These are phyloP conservation scores for Pseudonitzschia delicatissima DNA, from an alignment of 108 stramenopile genomes.

Conservation along the genomic window DNA sequence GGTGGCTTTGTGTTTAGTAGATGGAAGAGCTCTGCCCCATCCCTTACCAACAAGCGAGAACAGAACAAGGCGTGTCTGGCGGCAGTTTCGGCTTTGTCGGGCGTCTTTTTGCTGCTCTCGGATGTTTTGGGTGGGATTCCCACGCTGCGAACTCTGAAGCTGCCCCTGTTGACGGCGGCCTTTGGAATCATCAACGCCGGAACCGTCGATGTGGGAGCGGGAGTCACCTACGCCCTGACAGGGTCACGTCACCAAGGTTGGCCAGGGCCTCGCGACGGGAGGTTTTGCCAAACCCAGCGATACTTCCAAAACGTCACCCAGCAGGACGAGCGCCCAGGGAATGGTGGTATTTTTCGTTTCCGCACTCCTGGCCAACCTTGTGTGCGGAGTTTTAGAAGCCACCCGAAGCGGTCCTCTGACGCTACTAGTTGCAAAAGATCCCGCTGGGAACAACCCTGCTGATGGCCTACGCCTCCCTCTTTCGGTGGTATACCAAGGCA, in stretches of 20 bases:
- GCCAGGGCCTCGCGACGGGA: slow-evolving; percentile 8
- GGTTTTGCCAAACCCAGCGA: too few relatives aligned
- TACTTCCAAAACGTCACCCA: neutral
- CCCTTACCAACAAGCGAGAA: too few relatives aligned
- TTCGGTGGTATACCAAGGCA: slow-evolving; percentile 12
- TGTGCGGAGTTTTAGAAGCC: neutral
- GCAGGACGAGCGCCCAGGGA: neutral
- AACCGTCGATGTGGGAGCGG: slow-evolving; percentile 9
- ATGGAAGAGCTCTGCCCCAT: neutral
- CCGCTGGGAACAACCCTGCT: slow-evolving; percentile 25
- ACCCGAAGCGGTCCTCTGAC: neutral
- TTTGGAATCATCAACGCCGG: slow-evolving; percentile 32
- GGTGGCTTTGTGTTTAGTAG: slow-evolving; percentile 4
- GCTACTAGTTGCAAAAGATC: neutral
- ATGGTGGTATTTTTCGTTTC: neutral
- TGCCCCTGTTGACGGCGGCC: slow-evolving; percentile 18
- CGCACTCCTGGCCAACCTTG: neutral
- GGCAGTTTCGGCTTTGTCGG: neutral
- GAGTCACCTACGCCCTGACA: slow-evolving; percentile 33
- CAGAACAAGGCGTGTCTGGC: neutral
- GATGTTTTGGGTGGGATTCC: neutral
- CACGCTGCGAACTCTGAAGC: neutral
- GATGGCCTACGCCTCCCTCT: slow-evolving; percentile 9
- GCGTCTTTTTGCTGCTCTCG: neutral
- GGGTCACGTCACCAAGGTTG: slow-evolving; percentile 35